phyloP scores from a whole-genome alignment of 495 filamentous ascomycete species.

The Bacidia rubella region DNA sequence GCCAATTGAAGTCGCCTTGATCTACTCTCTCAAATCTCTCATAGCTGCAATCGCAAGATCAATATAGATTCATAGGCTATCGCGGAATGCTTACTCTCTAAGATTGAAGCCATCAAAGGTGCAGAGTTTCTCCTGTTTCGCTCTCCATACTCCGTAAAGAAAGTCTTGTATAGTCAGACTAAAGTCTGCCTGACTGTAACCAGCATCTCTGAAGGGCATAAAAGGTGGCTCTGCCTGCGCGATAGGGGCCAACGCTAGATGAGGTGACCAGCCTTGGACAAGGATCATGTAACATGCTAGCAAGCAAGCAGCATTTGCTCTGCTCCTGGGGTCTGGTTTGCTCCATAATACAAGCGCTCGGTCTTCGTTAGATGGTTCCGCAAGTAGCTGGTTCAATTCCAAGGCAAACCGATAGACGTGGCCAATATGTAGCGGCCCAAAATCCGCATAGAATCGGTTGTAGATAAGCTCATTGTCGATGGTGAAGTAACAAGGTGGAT shows the following conservation, averaged over 20 bases:
- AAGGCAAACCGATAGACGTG: slow-evolving; percentile 94
- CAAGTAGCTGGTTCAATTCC: slow-evolving; percentile 86
- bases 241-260: slow-evolving; percentile 91
- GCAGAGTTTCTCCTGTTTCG: slow-evolving; percentile 85
- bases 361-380: slow-evolving; percentile 69
- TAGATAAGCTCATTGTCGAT: slow-evolving; percentile 87
- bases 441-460: slow-evolving; percentile 97
- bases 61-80: neutral
- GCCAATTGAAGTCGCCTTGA: slow-evolving; percentile 99
- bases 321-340: slow-evolving; percentile 77
- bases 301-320: slow-evolving; percentile 93
- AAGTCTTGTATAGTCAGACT: slow-evolving; percentile 89
- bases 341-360: slow-evolving; percentile 90
- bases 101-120: slow-evolving; percentile 80
- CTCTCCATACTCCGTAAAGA: slow-evolving; percentile 96
- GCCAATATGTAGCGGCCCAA: slow-evolving; percentile 92
- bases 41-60: slow-evolving; percentile 37
- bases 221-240: slow-evolving; percentile 90
- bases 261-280: slow-evolving; percentile 95
- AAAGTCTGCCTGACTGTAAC: slow-evolving; percentile 97
- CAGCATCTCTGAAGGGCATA: slow-evolving; percentile 98
- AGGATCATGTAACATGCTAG: slow-evolving; percentile 97
- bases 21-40: slow-evolving; percentile 92
- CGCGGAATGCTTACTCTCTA: slow-evolving; percentile 55
- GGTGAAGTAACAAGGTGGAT: slow-evolving; percentile 82